phyloP scores from a whole-genome alignment of 139 green algal species.

The Tetradesmus lagerheimii region DNA sequence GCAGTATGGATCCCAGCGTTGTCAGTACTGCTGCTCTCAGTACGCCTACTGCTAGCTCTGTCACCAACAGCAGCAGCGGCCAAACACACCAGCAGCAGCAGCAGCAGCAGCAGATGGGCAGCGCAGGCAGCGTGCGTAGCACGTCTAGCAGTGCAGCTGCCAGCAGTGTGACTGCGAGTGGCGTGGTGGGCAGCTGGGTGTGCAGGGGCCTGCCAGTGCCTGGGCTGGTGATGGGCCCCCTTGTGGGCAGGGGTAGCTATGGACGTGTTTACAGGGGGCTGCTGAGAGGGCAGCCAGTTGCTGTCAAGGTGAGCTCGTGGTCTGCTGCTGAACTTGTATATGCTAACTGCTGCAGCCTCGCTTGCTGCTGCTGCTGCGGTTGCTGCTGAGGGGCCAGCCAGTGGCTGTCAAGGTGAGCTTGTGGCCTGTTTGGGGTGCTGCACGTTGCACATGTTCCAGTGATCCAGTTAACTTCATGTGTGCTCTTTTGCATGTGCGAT shows the following conservation, averaged over 20 bases:
- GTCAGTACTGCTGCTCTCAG: background rate
- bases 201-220: constrained; percentile 17
- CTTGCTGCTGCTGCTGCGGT: no score
- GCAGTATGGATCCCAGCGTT: constrained; percentile 2
- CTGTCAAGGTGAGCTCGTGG: constrained; percentile 56
- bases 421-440: no score
- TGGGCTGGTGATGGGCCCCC: constrained; percentile 54
- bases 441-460: no score
- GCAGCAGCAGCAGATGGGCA: background rate
- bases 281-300: constrained; percentile 49
- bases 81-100: background rate
- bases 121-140: background rate
- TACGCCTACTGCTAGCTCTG: background rate
- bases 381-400: constrained; percentile 32
- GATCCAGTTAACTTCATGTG: no score
- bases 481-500: no score
- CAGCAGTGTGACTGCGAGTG: background rate
- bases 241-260: constrained; percentile 63
- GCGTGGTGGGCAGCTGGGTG: background rate
- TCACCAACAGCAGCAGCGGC: background rate
- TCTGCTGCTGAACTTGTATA: no score
- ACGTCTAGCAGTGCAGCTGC: background rate
- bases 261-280: constrained; percentile 61
- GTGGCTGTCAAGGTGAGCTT: constrained; percentile 48
- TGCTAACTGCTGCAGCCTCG: no score